Evolutionary conservation across 495 filamentous ascomycete genomes (phyloP).

Genomic region (Penicillium robsamsonii): DNA sequence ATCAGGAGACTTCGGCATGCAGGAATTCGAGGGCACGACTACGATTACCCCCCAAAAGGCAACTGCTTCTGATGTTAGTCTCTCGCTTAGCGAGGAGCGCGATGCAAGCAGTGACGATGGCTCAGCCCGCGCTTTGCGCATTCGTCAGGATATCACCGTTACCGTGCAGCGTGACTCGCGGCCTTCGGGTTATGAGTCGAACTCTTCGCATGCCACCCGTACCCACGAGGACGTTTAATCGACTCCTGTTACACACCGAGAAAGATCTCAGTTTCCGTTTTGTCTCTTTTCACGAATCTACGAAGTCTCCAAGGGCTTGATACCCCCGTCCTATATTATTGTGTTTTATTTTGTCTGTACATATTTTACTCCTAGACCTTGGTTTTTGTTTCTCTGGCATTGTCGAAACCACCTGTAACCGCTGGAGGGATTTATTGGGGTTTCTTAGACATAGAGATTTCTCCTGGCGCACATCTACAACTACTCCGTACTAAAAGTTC

Average conservation of each 20-base stretch:
- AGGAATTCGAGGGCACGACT: constrained; percentile 32
- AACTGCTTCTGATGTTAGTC: constrained; percentile 33
- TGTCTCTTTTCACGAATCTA: constrained; percentile 18
- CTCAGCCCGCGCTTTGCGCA: constrained; percentile 42
- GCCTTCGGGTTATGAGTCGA: constrained; percentile 24
- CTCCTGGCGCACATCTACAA: neutral
- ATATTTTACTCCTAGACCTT: constrained; percentile 18
- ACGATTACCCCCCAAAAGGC: constrained; percentile 32
- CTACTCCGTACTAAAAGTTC: neutral
- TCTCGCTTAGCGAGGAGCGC: constrained; percentile 29
- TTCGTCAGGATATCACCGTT: constrained; percentile 48
- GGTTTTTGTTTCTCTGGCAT: neutral
- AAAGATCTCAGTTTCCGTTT: neutral
- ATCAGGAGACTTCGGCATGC: constrained; percentile 38
- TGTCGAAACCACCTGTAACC: neutral
- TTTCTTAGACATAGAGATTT: neutral
- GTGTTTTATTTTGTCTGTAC: constrained; percentile 8
- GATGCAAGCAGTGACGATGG: constrained; percentile 41
- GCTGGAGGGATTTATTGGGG: neutral
- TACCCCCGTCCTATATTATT: constrained; percentile 21
- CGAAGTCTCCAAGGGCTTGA: constrained; percentile 21
- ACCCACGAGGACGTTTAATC: constrained; percentile 22
- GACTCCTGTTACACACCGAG: neutral
- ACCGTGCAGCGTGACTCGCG: constrained; percentile 40
- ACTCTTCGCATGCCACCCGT: constrained; percentile 11